Evolutionary conservation across 225 moss, liverwort and hornwort species (phyloP).

Genomic region (Anthoceros angustus): DNA sequence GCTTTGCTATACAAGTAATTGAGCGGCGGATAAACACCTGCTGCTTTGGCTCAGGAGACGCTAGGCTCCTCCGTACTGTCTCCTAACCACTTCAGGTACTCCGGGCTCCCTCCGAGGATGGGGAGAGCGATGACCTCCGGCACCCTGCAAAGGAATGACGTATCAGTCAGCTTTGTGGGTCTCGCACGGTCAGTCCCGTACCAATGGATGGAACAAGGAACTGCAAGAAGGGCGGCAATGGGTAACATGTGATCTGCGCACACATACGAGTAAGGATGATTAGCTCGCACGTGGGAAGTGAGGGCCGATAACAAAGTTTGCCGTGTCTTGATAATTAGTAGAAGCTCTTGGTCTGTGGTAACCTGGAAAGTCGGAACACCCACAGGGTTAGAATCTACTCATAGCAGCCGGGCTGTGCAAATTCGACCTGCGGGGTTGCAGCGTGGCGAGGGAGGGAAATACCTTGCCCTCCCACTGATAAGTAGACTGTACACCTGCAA

Average conservation of each 20-base stretch:
- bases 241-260: not conserved
- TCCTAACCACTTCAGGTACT: slow-evolving; percentile 68
- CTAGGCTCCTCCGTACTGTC: slow-evolving; percentile 26
- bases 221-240: not conserved
- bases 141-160: slow-evolving; percentile 29
- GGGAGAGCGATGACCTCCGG: slow-evolving; percentile 76
- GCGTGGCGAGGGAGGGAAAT: not conserved
- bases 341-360: slow-evolving; percentile 52
- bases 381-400: not conserved
- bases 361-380: slow-evolving; percentile 21
- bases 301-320: slow-evolving; percentile 42
- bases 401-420: not conserved
- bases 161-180: not conserved
- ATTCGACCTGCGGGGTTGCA: not conserved
- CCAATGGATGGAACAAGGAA: not conserved
- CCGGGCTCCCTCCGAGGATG: slow-evolving; percentile 64
- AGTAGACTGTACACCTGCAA: slow-evolving; percentile 66
- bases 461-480: slow-evolving; percentile 90
- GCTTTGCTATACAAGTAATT: no score
- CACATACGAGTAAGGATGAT: slow-evolving; percentile 73
- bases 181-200: not conserved
- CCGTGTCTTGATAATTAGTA: slow-evolving; percentile 62
- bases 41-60: not conserved
- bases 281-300: slow-evolving; percentile 46
- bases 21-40: no score